A percentile compares a stretch with the other conserved stretches of the same genome.
phyloP scores from a whole-genome alignment of 179 eudicot genomes.

The Silene coronaria region DNA sequence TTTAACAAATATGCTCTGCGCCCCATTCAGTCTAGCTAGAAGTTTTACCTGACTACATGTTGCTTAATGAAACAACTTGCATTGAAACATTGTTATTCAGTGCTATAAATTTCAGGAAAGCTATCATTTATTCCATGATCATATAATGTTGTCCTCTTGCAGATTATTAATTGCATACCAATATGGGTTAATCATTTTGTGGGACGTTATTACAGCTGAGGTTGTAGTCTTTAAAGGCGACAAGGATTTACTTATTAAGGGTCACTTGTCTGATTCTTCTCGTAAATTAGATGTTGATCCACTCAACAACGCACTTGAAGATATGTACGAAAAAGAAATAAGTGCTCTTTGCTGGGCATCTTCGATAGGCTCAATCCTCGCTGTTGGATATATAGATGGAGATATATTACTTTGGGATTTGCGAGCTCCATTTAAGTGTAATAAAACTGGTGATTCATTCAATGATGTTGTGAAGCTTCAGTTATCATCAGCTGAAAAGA shows the following conservation, averaged over 20 bases:
- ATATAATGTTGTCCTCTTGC: conserved; percentile 25
- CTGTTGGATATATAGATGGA: conserved; percentile 92
- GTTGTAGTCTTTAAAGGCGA: conserved; percentile 55
- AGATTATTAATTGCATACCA: conserved; percentile 80
- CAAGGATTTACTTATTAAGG: conserved; percentile 57
- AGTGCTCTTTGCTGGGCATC: conserved; percentile 91
- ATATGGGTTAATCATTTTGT: conserved; percentile 65
- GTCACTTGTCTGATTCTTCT: conserved; percentile 33
- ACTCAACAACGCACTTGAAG: conserved; percentile 29
- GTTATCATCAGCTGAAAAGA: conserved; percentile 57
- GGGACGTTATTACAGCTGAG: conserved; percentile 66
- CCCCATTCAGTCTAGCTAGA: conserved; percentile 5
- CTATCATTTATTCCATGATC: not conserved
- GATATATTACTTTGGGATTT: conserved; percentile 80
- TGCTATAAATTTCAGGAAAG: conserved; percentile 8
- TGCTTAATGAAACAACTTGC: conserved; percentile 6
- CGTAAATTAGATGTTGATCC: conserved; percentile 31
- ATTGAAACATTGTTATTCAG: not conserved
- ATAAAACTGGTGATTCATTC: conserved; percentile 33
- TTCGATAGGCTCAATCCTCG: conserved; percentile 65
- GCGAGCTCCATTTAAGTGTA: conserved; percentile 32
- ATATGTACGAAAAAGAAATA: conserved; percentile 69
- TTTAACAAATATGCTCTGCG: not conserved
- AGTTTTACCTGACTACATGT: not conserved
- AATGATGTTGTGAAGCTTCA: conserved; percentile 68